Evolutionary conservation across 495 filamentous ascomycete species (phyloP).

Genomic region (Penicillium tannophilum): DNA sequence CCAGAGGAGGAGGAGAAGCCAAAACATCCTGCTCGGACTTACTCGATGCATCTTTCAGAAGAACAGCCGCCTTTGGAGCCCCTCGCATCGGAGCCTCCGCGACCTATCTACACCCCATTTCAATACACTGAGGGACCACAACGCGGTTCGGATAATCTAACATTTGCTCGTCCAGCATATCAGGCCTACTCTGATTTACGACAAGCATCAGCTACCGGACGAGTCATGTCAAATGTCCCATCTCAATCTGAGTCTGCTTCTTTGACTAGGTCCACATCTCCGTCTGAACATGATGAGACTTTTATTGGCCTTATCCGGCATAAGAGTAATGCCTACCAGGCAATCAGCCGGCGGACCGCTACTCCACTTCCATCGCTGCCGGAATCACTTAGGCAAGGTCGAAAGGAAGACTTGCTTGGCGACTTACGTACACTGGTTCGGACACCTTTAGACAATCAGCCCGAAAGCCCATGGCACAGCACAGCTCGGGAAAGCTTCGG

Average conservation of each 20-base stretch:
- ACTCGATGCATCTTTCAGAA: slow-evolving; percentile 31
- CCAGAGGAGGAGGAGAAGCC: slow-evolving; percentile 15
- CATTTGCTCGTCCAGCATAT: slow-evolving; percentile 44
- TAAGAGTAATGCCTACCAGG: slow-evolving; percentile 44
- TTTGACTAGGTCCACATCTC: slow-evolving; percentile 13
- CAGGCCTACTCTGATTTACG: slow-evolving; percentile 50
- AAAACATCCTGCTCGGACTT: slow-evolving; percentile 20
- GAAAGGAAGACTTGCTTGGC: slow-evolving; percentile 28
- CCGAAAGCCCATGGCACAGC: slow-evolving; percentile 39
- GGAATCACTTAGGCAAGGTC: slow-evolving; percentile 32
- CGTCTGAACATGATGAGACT: slow-evolving; percentile 40
- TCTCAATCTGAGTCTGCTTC: slow-evolving; percentile 19
- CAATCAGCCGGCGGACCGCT: slow-evolving; percentile 19
- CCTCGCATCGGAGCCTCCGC: slow-evolving; percentile 42
- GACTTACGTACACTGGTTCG: slow-evolving; percentile 40
- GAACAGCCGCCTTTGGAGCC: slow-evolving; percentile 30
- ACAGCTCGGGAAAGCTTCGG: slow-evolving; percentile 38
- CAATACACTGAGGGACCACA: slow-evolving; percentile 52
- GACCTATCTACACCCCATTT: slow-evolving; percentile 50
- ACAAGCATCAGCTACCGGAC: slow-evolving; percentile 46
- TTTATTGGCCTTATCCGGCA: slow-evolving; percentile 51
- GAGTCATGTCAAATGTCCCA: slow-evolving; percentile 44
- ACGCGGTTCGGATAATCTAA: slow-evolving; percentile 45
- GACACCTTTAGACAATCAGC: slow-evolving; percentile 36
- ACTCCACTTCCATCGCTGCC: slow-evolving; percentile 35